Base-by-base conservation (phyloP, 2,329 filamentous ascomycete genomes). In the Epichloe baconii region DNA sequence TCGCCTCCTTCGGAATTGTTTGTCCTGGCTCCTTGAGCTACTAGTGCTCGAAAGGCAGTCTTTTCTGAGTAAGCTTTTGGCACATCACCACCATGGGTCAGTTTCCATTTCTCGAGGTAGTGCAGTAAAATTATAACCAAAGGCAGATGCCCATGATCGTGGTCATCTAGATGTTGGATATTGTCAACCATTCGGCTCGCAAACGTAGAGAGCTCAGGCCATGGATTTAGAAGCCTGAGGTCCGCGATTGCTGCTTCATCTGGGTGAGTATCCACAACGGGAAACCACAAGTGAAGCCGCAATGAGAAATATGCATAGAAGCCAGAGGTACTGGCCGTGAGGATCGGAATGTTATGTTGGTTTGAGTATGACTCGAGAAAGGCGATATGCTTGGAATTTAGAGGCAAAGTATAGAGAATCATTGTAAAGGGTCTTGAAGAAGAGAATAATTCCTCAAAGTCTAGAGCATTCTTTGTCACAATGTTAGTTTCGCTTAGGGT, bases 231-330 rank as follows among this genome's bases (percentile, higher is more conserved):
- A 12, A 98, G 75, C 47, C 93, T 83, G 36, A 98, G 75, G 60
- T 98, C 93, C 52, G 86, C 83, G 0, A 82, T 93, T 7, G 88
- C 82, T 40, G 88, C 86, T 41, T 88, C 82, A 56, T 95, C 89
- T 1, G 93, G 93, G 62, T 98, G 93, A 44, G 93, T 97, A 64
- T 98, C 91, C 55, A 98, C 86, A 52, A 98, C 86, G 5, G 91
- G 89, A 60, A 94, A 95, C 31, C 83, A 80, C n/a, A 80, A 74
- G 10, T 87, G 85, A 31, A 95, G 72, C 58, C 79, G 75, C 31
- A 94, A 74, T n/a, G 82, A 85, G 65, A 97, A 95, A 58, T 86
- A 87, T 2, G 88, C 86, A 67, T 93, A 95, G 70, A 95, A 96
- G 31, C 93, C 93, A 41, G 86, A 78, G n/a, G 85, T 95, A 64